A percentile compares a stretch with the other conserved stretches of the same genome.
phyloP scores from a whole-genome alignment of 1,284 basidiomycete species.

The Somion occarium region DNA sequence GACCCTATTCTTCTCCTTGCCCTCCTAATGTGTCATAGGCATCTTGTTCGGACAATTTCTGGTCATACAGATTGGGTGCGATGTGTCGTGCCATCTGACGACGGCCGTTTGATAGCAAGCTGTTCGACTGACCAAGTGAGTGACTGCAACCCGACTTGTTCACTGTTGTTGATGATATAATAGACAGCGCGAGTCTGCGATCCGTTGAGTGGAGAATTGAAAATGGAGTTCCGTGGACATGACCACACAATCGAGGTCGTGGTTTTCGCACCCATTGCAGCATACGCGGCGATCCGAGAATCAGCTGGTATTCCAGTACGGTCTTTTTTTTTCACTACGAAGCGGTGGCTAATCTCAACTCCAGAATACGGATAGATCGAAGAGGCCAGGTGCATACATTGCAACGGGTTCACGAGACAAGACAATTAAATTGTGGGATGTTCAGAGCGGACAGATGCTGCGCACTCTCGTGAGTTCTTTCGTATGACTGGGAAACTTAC shows the following conservation, averaged over 20 bases:
- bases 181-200: slow-evolving; percentile 87
- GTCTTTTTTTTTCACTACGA: slow-evolving; percentile 19
- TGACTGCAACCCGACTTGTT: slow-evolving; percentile 10
- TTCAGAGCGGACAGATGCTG: slow-evolving; percentile 70
- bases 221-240: slow-evolving; percentile 82
- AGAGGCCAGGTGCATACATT: slow-evolving; percentile 53
- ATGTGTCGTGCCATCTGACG: slow-evolving; percentile 65
- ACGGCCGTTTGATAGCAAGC: slow-evolving; percentile 72
- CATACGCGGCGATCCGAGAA: slow-evolving; percentile 76
- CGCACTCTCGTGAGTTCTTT: slow-evolving; percentile 45
- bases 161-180: slow-evolving; percentile 22
- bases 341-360: slow-evolving; percentile 28
- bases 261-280: slow-evolving; percentile 73
- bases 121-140: slow-evolving; percentile 83
- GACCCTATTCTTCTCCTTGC: not conserved
- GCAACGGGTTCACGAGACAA: slow-evolving; percentile 87
- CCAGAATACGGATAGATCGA: slow-evolving; percentile 41
- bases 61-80: slow-evolving; percentile 64
- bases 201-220: slow-evolving; percentile 68
- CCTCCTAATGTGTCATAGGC: slow-evolving; percentile 30
- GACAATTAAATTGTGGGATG: slow-evolving; percentile 85
- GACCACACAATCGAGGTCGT: slow-evolving; percentile 85
- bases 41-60: slow-evolving; percentile 53
- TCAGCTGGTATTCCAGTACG: slow-evolving; percentile 67
- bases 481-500: not conserved